Conservation (phyloP, 1,139 yeast species). For the Blastobotrys indianensis region DNA sequence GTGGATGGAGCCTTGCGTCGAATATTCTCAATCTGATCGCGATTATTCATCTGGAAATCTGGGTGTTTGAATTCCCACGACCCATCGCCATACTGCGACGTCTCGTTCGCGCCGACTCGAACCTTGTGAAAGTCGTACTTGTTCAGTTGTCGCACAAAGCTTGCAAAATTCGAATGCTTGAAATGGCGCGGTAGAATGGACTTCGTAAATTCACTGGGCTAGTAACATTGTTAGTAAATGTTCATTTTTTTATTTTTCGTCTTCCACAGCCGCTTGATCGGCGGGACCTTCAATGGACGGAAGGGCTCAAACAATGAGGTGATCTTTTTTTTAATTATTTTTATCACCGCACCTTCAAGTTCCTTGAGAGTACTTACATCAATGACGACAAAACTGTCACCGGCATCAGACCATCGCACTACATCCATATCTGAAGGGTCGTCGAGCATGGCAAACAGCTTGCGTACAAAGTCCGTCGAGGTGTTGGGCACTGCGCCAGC, state of each 20-base stretch:
- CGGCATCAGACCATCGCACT: slow-evolving; percentile 77
- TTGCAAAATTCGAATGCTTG: slow-evolving; percentile 86
- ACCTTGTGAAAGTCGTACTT: slow-evolving; percentile 97
- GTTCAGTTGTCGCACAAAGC: slow-evolving; percentile 89
- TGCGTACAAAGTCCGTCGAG: slow-evolving; percentile 25
- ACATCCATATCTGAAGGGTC: slow-evolving; percentile 65
- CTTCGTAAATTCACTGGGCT: slow-evolving; percentile 79
- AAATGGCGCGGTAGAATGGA: slow-evolving; percentile 83
- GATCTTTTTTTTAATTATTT: neutral
- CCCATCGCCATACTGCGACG: slow-evolving; percentile 63
- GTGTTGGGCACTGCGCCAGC: slow-evolving; percentile 4
- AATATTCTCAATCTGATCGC: slow-evolving; percentile 68
- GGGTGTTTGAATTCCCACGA: slow-evolving; percentile 93
- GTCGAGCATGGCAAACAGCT: slow-evolving; percentile 72
- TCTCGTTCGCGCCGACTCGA: slow-evolving; percentile 48
- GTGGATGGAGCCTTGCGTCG: slow-evolving; percentile 71
- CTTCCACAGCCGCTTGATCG: neutral
- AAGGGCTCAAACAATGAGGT: neutral
- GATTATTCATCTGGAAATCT: slow-evolving; percentile 67
- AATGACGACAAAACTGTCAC: slow-evolving; percentile 81
- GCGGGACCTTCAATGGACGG: neutral
- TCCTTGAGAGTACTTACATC: slow-evolving; percentile 38
- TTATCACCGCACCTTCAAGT: neutral
- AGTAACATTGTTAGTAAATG: neutral
- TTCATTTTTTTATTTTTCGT: neutral